Conservation (phyloP, 805 yeast species). For the Starmera dryadoides region DNA sequence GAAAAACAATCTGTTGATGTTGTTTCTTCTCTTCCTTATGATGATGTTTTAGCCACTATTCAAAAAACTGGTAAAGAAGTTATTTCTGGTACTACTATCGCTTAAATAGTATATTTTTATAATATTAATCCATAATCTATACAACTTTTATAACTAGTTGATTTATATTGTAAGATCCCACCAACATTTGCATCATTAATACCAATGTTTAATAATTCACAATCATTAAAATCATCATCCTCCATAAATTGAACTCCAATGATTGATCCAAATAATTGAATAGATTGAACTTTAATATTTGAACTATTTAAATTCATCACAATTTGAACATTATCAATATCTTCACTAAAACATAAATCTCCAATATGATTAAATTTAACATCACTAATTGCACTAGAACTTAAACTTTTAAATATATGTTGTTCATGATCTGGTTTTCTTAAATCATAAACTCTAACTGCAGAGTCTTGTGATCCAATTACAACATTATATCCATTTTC, state of each 20-base stretch:
- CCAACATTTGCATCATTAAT: constrained; percentile 50
- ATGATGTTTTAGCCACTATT: constrained; percentile 73
- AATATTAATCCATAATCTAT: constrained; percentile 28
- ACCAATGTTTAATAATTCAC: constrained; percentile 45
- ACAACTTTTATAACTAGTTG: constrained; percentile 26
- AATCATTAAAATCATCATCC: constrained; percentile 30
- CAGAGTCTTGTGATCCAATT: constrained; percentile 57
- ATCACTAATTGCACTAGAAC: constrained; percentile 46
- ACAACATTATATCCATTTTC: constrained; percentile 34
- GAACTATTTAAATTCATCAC: constrained; percentile 27
- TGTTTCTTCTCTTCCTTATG: constrained; percentile 56
- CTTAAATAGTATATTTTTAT: no score
- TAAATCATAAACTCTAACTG: constrained; percentile 46
- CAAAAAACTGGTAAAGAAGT: constrained; percentile 89
- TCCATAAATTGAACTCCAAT: constrained; percentile 45
- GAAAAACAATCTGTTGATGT: constrained; percentile 82
- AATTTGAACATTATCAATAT: constrained; percentile 50
- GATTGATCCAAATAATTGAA: constrained; percentile 52
- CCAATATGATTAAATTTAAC: constrained; percentile 42
- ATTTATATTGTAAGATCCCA: constrained; percentile 44
- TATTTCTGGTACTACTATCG: constrained; percentile 45
- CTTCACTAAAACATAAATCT: constrained; percentile 47
- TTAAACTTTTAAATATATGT: constrained; percentile 8
- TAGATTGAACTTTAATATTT: constrained; percentile 31
- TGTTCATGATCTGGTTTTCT: constrained; percentile 19